These are phyloP conservation scores for Neopestalotiopsis rosae DNA, from an alignment of 2,329 filamentous ascomycete genomes.

Conservation along the genomic window DNA sequence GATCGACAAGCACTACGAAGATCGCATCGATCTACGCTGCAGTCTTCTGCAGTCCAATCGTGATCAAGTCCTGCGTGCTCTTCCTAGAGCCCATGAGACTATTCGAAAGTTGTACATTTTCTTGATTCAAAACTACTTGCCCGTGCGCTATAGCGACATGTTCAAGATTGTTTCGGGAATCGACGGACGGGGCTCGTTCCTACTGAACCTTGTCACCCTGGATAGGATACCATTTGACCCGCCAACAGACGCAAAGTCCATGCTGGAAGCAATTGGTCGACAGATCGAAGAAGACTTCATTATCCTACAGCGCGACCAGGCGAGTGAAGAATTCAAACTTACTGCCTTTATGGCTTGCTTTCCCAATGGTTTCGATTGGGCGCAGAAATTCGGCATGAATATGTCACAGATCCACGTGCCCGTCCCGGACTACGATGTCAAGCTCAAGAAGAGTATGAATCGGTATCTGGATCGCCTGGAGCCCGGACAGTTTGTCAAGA, in stretches of 20 bases:
- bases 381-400: slow-evolving; percentile 52
- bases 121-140: too few relatives aligned
- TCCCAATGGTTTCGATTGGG: slow-evolving; percentile 57
- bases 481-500: too few relatives aligned
- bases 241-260: slow-evolving; percentile 23
- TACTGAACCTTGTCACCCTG: too few relatives aligned
- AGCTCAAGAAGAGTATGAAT: slow-evolving; percentile 57
- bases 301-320: slow-evolving; percentile 46
- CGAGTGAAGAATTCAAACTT: slow-evolving; percentile 27
- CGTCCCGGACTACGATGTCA: slow-evolving; percentile 61
- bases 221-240: too few relatives aligned
- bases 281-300: slow-evolving; percentile 62
- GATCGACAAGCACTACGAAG: slow-evolving; percentile 57
- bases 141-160: too few relatives aligned
- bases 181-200: too few relatives aligned
- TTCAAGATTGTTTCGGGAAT: too few relatives aligned
- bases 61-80: too few relatives aligned
- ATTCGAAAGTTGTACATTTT: too few relatives aligned
- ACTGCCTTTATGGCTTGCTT: slow-evolving; percentile 60
- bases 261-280: slow-evolving; percentile 48
- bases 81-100: too few relatives aligned
- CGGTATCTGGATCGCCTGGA: slow-evolving; percentile 36
- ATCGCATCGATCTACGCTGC: slow-evolving; percentile 38
- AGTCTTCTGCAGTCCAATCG: too few relatives aligned
- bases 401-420: slow-evolving; percentile 57